These are phyloP conservation scores for Carallia pectinifolia DNA, from an alignment of 345 rosid species.

Conservation along the genomic window DNA sequence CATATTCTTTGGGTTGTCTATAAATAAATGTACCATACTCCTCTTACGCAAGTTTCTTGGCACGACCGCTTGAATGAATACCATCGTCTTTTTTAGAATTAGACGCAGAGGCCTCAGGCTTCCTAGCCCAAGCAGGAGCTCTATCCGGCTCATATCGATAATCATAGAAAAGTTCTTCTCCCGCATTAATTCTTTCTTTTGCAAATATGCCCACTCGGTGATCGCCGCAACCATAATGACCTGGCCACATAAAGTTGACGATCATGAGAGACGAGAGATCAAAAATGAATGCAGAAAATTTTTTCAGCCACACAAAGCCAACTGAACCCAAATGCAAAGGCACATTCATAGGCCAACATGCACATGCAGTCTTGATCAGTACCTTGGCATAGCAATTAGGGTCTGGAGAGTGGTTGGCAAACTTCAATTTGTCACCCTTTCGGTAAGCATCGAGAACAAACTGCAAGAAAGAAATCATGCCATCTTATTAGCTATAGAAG, in stretches of 20 bases:
- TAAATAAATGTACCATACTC: constrained; percentile 15
- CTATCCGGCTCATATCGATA: constrained; percentile 95
- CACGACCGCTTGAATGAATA: constrained; percentile 76
- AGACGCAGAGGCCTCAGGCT: constrained; percentile 84
- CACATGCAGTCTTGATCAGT: neutral
- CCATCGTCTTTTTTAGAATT: constrained; percentile 82
- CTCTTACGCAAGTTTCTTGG: constrained; percentile 86
- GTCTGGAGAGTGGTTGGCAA: constrained; percentile 95
- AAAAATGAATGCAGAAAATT: neutral
- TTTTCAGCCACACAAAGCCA: neutral
- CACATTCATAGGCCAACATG: neutral
- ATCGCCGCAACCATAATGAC: constrained; percentile 98
- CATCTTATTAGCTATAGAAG: neutral
- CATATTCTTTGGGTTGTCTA: constrained; percentile 9
- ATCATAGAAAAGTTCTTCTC: constrained; percentile 94
- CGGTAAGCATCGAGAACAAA: constrained; percentile 98
- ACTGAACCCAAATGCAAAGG: neutral
- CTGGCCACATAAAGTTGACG: constrained; percentile 34
- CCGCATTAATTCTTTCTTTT: constrained; percentile 79
- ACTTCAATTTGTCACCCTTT: constrained; percentile 95
- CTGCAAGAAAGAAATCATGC: constrained; percentile 46
- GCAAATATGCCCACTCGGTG: constrained; percentile 97
- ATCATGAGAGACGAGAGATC: neutral
- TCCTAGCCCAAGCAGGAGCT: constrained; percentile 99
- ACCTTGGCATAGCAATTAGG: constrained; percentile 99